Percentiles rank a stretch among this genome's conserved stretches.
These are phyloP conservation scores for Cryptococcus jaspeensis DNA, from an alignment of 1,284 basidiomycete species.

Conservation along the genomic window DNA sequence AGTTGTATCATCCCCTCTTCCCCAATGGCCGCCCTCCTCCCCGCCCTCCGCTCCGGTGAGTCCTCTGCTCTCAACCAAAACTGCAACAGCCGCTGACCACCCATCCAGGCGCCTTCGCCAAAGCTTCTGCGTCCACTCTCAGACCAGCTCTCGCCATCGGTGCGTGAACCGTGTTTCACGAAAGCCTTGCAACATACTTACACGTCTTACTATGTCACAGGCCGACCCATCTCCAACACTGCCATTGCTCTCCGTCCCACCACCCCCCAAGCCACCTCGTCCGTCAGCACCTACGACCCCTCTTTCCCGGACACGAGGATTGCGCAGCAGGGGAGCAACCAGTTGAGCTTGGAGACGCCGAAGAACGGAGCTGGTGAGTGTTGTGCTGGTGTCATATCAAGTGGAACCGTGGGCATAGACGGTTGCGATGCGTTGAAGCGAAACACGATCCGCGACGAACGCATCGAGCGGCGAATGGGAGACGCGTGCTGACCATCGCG, in stretches of 20 bases:
- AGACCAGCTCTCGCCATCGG: slow-evolving; percentile 40
- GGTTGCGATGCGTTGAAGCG: too few species aligned
- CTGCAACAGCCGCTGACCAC: slow-evolving; percentile 7
- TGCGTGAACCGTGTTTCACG: slow-evolving; percentile 9
- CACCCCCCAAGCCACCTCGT: slow-evolving; percentile 22
- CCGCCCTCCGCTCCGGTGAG: slow-evolving; percentile 39
- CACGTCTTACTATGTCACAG: slow-evolving; percentile 15
- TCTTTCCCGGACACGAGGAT: slow-evolving; percentile 49
- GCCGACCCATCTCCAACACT: slow-evolving; percentile 36
- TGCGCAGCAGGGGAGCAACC: slow-evolving; percentile 76
- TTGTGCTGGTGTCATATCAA: too few species aligned
- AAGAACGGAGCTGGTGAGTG: slow-evolving; percentile 79
- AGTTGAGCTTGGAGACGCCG: slow-evolving; percentile 81
- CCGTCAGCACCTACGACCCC: slow-evolving; percentile 28
- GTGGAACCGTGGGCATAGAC: too few species aligned
- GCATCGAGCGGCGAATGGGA: too few species aligned
- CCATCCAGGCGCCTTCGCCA: slow-evolving; percentile 21
- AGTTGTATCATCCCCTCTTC: neutral
- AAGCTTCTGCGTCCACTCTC: slow-evolving; percentile 36
- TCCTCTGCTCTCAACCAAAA: neutral
- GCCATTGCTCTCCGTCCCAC: slow-evolving; percentile 31
- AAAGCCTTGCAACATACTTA: neutral
- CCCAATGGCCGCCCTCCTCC: slow-evolving; percentile 34
- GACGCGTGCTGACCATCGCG: too few species aligned
- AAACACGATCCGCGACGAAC: too few species aligned